A percentile compares a stretch with the other conserved stretches of the same genome.
Evolutionary conservation across 192 early-diverging fungal genomes (phyloP).

Genomic region (Coemansia reversa): DNA sequence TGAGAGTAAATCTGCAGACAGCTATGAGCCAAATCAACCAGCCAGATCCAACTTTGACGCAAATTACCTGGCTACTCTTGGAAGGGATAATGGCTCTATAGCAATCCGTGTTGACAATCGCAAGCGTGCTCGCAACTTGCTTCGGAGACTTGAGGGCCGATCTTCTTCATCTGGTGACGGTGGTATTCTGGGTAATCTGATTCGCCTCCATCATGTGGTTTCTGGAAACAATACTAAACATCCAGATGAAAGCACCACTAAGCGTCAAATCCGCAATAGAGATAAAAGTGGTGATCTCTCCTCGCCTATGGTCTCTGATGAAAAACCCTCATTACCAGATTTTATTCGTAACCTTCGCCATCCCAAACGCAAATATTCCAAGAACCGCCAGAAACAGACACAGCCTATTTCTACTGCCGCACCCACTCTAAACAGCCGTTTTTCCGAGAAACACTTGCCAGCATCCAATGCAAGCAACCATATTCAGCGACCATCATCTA

Average conservation of each 20-base stretch:
- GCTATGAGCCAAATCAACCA: background rate
- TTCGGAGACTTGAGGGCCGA: slow-evolving; percentile 23
- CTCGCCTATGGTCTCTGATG: background rate
- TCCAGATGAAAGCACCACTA: background rate
- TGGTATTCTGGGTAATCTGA: slow-evolving; percentile 25
- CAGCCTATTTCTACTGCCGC: background rate
- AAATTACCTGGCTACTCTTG: slow-evolving; percentile 26
- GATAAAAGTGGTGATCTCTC: background rate
- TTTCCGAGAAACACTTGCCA: slow-evolving; percentile 6
- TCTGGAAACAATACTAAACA: slow-evolving; percentile 10
- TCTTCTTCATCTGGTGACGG: slow-evolving; percentile 7
- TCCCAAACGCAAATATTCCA: background rate
- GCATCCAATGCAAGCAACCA: background rate
- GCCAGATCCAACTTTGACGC: slow-evolving; percentile 38
- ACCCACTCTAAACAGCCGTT: slow-evolving; percentile 1
- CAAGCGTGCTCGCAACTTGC: slow-evolving; percentile 23
- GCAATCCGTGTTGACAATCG: slow-evolving; percentile 25
- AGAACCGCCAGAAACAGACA: background rate
- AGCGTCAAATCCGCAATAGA: background rate
- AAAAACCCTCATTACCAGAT: background rate
- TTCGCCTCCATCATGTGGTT: slow-evolving; percentile 20
- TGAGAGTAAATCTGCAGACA: background rate
- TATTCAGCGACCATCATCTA: slow-evolving; percentile 7
- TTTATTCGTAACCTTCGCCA: slow-evolving; percentile 16
- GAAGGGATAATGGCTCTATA: slow-evolving; percentile 25